phyloP scores from a whole-genome alignment of 495 filamentous ascomycete species.

The Trichoderma asperelloides region DNA sequence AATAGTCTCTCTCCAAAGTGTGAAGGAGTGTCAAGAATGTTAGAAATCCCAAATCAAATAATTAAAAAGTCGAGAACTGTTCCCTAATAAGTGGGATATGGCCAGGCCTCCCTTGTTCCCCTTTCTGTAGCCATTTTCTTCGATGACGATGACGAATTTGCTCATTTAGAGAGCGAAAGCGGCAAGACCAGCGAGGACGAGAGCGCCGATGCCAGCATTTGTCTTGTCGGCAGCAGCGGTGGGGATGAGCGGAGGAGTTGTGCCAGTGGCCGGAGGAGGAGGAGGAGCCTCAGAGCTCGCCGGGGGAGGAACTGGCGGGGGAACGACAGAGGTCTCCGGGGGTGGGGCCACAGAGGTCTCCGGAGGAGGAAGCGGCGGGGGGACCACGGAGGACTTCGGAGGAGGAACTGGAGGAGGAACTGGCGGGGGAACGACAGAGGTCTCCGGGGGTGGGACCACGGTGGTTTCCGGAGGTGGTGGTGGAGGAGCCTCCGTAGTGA shows the following conservation, averaged over 20 bases:
- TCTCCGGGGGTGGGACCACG: constrained; percentile 10
- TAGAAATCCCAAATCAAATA: not conserved
- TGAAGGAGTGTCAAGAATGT: constrained; percentile 1
- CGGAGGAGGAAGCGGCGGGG: constrained; percentile 14
- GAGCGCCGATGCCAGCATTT: constrained; percentile 20
- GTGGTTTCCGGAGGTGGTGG: constrained; percentile 7
- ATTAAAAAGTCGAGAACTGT: constrained; percentile 3
- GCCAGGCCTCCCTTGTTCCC: not conserved
- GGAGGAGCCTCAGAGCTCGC: constrained; percentile 16
- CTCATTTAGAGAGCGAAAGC: constrained; percentile 14
- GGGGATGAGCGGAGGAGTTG: constrained; percentile 15
- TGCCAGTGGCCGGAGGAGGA: constrained; percentile 11
- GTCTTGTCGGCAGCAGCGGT: constrained; percentile 24
- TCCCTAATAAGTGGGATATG: not conserved
- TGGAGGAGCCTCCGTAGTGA: not conserved
- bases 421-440: constrained; percentile 9
- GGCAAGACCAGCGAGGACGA: constrained; percentile 24
- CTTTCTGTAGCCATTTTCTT: too few relatives aligned
- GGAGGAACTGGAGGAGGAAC: constrained; percentile 10
- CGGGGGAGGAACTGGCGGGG: constrained; percentile 14
- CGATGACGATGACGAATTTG: not conserved
- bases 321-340: constrained; percentile 13
- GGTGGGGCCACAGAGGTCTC: constrained; percentile 14
- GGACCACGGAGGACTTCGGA: constrained; percentile 11
- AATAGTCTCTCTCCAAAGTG: not conserved